A percentile compares a stretch with the other conserved stretches of the same genome.
Conservation (phyloP, 2,329 filamentous ascomycete genomes). For the Coniella vitis region DNA sequence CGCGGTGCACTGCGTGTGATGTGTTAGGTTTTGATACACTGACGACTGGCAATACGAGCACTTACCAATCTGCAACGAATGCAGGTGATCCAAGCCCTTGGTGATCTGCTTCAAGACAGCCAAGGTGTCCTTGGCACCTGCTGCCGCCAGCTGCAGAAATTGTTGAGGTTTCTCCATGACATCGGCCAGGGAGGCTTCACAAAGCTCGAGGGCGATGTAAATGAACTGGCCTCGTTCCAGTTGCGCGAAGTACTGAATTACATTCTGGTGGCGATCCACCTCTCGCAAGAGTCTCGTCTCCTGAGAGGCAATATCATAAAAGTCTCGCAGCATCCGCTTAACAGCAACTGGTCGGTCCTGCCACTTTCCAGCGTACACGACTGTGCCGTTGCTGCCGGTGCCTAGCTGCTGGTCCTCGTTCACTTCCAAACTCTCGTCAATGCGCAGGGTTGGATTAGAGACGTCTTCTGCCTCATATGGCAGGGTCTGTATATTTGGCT, state of each 20-base stretch:
- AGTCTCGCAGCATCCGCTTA: slow-evolving; percentile 93
- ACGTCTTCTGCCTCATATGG: slow-evolving; percentile 53
- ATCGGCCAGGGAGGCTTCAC: slow-evolving; percentile 87
- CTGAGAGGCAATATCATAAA: slow-evolving; percentile 90
- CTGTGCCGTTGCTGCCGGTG: slow-evolving; percentile 91
- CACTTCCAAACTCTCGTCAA: slow-evolving; percentile 59
- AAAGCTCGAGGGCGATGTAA: slow-evolving; percentile 93
- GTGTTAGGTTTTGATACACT: no score
- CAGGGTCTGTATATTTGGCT: slow-evolving; percentile 56
- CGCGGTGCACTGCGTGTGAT: slow-evolving; percentile 64
- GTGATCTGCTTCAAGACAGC: slow-evolving; percentile 83
- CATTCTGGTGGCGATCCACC: slow-evolving; percentile 92
- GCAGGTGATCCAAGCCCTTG: slow-evolving; percentile 79
- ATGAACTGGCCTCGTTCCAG: slow-evolving; percentile 84
- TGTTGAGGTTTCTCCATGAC: slow-evolving; percentile 70
- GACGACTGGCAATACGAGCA: no score
- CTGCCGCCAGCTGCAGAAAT: slow-evolving; percentile 62
- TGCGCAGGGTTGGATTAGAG: slow-evolving; percentile 51
- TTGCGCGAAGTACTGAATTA: slow-evolving; percentile 93
- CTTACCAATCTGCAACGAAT: slow-evolving; percentile 72
- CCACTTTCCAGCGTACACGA: slow-evolving; percentile 91
- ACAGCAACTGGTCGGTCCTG: slow-evolving; percentile 90
- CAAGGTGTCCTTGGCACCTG: slow-evolving; percentile 69
- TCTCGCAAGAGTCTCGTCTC: slow-evolving; percentile 87
- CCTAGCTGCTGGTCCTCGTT: slow-evolving; percentile 58